phyloP scores from a whole-genome alignment of 306 rosid genomes.

The Trifolium pratense region DNA sequence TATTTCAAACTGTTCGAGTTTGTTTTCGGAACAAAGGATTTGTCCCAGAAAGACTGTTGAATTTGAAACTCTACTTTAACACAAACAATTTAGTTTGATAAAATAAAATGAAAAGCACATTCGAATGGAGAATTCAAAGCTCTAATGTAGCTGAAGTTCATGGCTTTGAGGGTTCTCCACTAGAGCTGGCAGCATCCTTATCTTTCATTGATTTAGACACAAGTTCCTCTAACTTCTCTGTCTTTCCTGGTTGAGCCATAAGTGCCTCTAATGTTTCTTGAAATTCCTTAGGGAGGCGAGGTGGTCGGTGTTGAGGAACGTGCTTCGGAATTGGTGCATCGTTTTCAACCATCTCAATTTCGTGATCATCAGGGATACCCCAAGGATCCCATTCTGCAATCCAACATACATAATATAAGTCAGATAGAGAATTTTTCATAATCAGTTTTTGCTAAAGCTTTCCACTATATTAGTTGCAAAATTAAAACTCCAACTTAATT shows the following conservation, averaged over 20 bases:
- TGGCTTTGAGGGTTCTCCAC: constrained; percentile 59
- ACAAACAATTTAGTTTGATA: constrained; percentile 25
- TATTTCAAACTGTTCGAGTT: constrained; percentile 35
- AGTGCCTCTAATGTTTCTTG: constrained; percentile 61
- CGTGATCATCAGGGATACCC: constrained; percentile 88
- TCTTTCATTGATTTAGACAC: constrained; percentile 9
- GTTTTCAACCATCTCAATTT: constrained; percentile 84
- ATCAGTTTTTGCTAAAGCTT: constrained; percentile 9
- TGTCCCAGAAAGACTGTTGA: constrained; percentile 20
- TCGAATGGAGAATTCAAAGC: constrained; percentile 42
- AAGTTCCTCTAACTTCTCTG: constrained; percentile 5
- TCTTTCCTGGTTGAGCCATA: constrained; percentile 12
- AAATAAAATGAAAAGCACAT: constrained; percentile 21
- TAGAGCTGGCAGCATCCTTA: constrained; percentile 39
- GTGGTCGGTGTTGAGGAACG: constrained; percentile 80
- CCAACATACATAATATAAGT: constrained; percentile 32
- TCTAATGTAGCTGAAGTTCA: constrained; percentile 37
- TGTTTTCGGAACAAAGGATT: constrained; percentile 33
- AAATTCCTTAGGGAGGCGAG: constrained; percentile 80
- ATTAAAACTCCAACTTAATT: neutral
- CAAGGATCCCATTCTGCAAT: constrained; percentile 91
- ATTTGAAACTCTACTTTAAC: constrained; percentile 36
- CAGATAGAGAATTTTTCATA: neutral
- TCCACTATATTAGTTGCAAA: neutral
- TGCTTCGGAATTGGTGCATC: constrained; percentile 92